Evolutionary conservation across 78 protist genomes (phyloP).

Genomic region (Andalucia godoyi): DNA sequence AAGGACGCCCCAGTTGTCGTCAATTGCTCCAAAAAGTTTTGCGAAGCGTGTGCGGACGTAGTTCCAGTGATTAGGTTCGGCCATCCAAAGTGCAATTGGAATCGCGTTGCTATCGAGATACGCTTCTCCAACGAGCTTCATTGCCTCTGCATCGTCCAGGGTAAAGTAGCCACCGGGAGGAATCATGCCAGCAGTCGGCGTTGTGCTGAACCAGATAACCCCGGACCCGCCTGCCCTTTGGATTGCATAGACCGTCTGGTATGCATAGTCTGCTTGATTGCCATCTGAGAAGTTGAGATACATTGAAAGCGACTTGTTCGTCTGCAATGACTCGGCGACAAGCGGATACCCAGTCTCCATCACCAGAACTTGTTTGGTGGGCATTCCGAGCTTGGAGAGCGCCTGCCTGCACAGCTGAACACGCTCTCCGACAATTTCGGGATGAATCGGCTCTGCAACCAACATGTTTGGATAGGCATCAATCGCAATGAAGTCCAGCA

Average conservation of each 20-base stretch:
- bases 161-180: too few species aligned
- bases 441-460: not conserved
- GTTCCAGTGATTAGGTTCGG: too few species aligned
- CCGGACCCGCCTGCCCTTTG: not conserved
- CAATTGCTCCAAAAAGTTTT: too few species aligned
- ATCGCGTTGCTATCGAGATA: too few species aligned
- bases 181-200: not conserved
- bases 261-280: not conserved
- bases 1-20: too few species aligned
- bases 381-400: not conserved
- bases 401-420: not conserved
- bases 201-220: not conserved
- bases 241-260: not conserved
- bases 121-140: too few species aligned
- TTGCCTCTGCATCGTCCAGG: too few species aligned
- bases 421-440: not conserved
- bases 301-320: not conserved
- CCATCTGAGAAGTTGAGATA: not conserved
- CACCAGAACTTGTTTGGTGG: not conserved
- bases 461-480: not conserved
- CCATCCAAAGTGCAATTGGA: too few species aligned
- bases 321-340: not conserved
- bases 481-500: not conserved
- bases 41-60: too few species aligned
- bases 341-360: not conserved